phyloP scores from a whole-genome alignment of 495 filamentous ascomycete species.

The Amorphotheca resinae region DNA sequence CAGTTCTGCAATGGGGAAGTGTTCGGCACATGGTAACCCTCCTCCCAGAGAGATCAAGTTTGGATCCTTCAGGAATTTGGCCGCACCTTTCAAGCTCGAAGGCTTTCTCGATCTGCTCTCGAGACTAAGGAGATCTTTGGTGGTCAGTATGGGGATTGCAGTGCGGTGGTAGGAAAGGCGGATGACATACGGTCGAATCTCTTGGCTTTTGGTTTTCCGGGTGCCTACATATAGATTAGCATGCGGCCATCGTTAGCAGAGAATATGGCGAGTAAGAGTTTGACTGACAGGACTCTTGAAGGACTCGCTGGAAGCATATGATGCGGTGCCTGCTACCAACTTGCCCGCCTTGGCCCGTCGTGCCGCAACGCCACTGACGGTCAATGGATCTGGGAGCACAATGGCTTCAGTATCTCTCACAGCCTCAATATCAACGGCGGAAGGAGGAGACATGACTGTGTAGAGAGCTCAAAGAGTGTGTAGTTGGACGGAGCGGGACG shows the following conservation, averaged over 20 bases:
- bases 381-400: slow-evolving; percentile 44
- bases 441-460: slow-evolving; percentile 17
- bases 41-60: slow-evolving; percentile 82
- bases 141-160: slow-evolving; percentile 20
- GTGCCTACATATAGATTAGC: no score
- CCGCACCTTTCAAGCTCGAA: slow-evolving; percentile 67
- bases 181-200: slow-evolving; percentile 66
- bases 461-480: neutral
- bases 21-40: slow-evolving; percentile 74
- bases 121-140: slow-evolving; percentile 38
- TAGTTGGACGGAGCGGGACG: neutral
- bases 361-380: slow-evolving; percentile 54
- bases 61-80: slow-evolving; percentile 57
- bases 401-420: slow-evolving; percentile 17
- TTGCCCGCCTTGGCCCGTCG: slow-evolving; percentile 55
- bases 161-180: slow-evolving; percentile 10
- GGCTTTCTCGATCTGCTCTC: slow-evolving; percentile 44
- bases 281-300: slow-evolving; percentile 61
- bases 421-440: slow-evolving; percentile 16
- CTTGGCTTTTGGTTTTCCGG: slow-evolving; percentile 65
- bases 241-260: slow-evolving; percentile 19
- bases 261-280: neutral
- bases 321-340: slow-evolving; percentile 63
- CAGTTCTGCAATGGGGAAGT: slow-evolving; percentile 73
- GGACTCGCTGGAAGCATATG: slow-evolving; percentile 62